Evolutionary conservation across 1,284 basidiomycete genomes (phyloP).

Genomic region (Ceratorhiza oryzae-sativae): DNA sequence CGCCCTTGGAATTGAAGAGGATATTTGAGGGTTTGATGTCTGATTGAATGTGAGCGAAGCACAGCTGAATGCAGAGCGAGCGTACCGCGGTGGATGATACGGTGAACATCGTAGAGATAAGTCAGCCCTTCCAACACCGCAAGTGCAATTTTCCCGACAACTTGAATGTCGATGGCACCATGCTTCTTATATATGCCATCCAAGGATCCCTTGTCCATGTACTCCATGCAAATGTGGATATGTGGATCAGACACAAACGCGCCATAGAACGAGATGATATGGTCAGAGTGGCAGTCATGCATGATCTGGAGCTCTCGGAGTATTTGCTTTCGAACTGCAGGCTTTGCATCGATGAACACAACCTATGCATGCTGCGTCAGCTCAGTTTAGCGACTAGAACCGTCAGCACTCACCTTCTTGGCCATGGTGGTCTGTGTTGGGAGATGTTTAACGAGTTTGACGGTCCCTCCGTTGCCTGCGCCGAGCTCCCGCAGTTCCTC

Average conservation of each 20-base stretch:
- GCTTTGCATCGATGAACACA: conserved; percentile 97
- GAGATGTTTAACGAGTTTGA: conserved; percentile 93
- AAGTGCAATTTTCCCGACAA: conserved; percentile 90
- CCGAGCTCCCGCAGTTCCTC: conserved; percentile 88
- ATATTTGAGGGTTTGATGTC: conserved; percentile 99
- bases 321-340: conserved; percentile 97
- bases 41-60: conserved; percentile 49
- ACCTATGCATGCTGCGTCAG: conserved; percentile 62
- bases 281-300: conserved; percentile 92
- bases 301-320: conserved; percentile 97
- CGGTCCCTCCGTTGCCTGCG: conserved; percentile 97
- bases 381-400: neutral
- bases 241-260: conserved; percentile 96
- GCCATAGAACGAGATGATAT: conserved; percentile 97
- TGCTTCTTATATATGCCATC: conserved; percentile 95
- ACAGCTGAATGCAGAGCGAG: conserved; percentile 35
- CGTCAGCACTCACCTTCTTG: conserved; percentile 75
- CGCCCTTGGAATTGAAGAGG: conserved; percentile 88
- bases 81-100: conserved; percentile 98
- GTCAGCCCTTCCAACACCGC: conserved; percentile 94
- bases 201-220: conserved; percentile 89
- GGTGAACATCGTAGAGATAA: conserved; percentile 98
- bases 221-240: conserved; percentile 99
- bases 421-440: conserved; percentile 92
- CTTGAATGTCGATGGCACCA: conserved; percentile 87